phyloP scores from a whole-genome alignment of 768 basidiomycete genomes.

The Mycena galericulata region DNA sequence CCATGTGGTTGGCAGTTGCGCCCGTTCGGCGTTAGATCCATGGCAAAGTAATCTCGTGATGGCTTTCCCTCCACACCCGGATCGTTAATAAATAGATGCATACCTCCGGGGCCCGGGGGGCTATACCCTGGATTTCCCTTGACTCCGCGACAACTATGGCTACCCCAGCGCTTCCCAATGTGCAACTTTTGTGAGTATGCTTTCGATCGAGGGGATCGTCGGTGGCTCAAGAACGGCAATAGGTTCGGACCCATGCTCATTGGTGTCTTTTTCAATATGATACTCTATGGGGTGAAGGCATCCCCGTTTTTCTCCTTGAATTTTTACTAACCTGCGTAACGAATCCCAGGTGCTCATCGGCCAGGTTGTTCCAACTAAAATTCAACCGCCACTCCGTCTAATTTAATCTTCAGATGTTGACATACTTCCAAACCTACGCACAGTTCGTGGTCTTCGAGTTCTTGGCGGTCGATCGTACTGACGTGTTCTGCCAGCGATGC shows the following conservation, averaged over 20 bases:
- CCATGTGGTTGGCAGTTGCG: neutral
- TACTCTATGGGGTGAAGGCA: constrained; percentile 57
- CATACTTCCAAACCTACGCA: constrained; percentile 55
- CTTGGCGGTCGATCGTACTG: constrained; percentile 1
- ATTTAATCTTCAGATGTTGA: constrained; percentile 31
- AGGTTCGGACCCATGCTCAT: constrained; percentile 62
- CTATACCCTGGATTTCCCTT: neutral
- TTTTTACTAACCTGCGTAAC: constrained; percentile 10
- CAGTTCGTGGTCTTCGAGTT: constrained; percentile 40
- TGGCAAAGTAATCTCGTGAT: constrained; percentile 3
- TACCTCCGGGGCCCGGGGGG: neutral
- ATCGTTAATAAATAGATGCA: neutral
- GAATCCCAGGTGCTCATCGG: constrained; percentile 48
- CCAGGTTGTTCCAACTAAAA: constrained; percentile 43
- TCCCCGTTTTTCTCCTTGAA: neutral
- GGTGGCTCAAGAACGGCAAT: constrained; percentile 9
- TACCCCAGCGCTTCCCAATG: constrained; percentile 36
- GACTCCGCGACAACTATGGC: constrained; percentile 18
- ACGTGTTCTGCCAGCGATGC: constrained; percentile 48
- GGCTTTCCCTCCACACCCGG: neutral
- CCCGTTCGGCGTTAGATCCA: too few species aligned
- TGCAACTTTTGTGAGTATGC: constrained; percentile 46
- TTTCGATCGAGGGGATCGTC: neutral
- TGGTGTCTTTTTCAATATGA: constrained; percentile 55
- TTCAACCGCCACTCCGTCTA: too few species aligned